Percentiles rank a stretch among this genome's conserved stretches.
Evolutionary conservation across 192 early-diverging fungal genomes (phyloP).

Genomic region (Linnemannia hyalina): DNA sequence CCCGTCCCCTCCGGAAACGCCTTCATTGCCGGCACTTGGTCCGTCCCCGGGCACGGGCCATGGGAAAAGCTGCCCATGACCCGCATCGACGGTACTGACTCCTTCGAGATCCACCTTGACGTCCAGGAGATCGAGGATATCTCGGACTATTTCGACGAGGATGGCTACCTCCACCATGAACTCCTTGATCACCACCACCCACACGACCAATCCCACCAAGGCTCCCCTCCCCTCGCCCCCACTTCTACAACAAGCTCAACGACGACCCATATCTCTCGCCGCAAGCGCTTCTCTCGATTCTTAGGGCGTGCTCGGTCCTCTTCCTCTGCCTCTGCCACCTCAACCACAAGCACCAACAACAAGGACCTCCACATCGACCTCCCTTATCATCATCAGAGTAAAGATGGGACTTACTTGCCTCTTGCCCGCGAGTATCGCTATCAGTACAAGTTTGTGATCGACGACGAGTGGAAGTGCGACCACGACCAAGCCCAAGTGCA

Average conservation of each 20-base stretch:
- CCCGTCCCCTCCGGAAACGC: conserved; percentile 43
- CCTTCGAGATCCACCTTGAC: conserved; percentile 35
- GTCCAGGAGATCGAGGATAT: conserved; percentile 49
- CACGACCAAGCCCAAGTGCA: conserved; percentile 40
- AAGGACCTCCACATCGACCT: conserved; percentile 23
- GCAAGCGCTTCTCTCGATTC: conserved; percentile 24
- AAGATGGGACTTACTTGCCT: conserved; percentile 32
- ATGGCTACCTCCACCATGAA: conserved; percentile 43
- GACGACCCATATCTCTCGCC: conserved; percentile 11
- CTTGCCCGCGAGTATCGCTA: conserved; percentile 44
- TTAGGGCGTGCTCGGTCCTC: conserved; percentile 53
- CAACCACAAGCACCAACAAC: neutral
- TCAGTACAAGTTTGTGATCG: conserved; percentile 59
- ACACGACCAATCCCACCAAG: conserved; percentile 3
- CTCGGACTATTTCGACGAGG: conserved; percentile 44
- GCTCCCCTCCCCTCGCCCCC: neutral
- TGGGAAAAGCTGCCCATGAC: conserved; percentile 51
- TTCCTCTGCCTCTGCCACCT: conserved; percentile 13
- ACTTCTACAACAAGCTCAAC: conserved; percentile 10
- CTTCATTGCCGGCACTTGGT: conserved; percentile 49
- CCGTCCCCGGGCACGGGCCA: conserved; percentile 52
- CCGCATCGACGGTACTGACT: conserved; percentile 17
- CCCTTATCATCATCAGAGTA: conserved; percentile 40
- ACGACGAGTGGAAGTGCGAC: conserved; percentile 52
- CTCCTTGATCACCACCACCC: conserved; percentile 25